A percentile compares a stretch with the other conserved stretches of the same genome.
Conservation (phyloP, 208 protist genomes). For the Novymonas esmeraldas region DNA sequence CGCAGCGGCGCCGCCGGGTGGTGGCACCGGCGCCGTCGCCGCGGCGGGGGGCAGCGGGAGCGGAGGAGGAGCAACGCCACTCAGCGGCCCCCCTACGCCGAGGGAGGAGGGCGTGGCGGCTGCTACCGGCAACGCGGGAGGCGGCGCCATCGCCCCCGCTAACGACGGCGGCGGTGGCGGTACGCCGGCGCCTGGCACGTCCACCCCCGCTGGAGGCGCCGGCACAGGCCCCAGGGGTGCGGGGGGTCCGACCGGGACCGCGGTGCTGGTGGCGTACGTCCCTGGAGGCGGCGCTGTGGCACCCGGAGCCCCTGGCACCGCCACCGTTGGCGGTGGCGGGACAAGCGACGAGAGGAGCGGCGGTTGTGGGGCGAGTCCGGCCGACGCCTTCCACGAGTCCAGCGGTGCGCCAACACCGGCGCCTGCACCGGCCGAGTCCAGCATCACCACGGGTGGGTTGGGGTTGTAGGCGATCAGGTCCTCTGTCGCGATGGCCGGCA, state of each 20-base stretch:
- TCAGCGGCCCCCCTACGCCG: slow-evolving; percentile 28
- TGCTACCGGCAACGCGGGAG: too few species aligned
- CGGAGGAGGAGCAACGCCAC: neutral
- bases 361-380: slow-evolving; percentile 2
- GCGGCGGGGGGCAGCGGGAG: neutral
- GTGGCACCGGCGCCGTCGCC: neutral
- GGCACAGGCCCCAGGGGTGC: neutral
- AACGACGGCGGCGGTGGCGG: slow-evolving; percentile 12
- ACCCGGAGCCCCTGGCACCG: neutral
- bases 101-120: slow-evolving; percentile 24
- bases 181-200: neutral
- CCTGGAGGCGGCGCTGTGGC: neutral
- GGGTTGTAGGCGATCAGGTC: slow-evolving; percentile 17
- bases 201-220: neutral
- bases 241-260: neutral
- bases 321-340: neutral
- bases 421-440: neutral
- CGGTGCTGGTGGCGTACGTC: neutral
- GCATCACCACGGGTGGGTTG: neutral
- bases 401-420: neutral
- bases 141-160: too few species aligned
- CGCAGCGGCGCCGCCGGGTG: neutral
- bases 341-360: neutral
- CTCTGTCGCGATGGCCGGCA: slow-evolving; percentile 25
- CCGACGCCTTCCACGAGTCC: too few species aligned